Evolutionary conservation across 345 rosid genomes (phyloP).

Genomic region (Melaleuca alternifolia): DNA sequence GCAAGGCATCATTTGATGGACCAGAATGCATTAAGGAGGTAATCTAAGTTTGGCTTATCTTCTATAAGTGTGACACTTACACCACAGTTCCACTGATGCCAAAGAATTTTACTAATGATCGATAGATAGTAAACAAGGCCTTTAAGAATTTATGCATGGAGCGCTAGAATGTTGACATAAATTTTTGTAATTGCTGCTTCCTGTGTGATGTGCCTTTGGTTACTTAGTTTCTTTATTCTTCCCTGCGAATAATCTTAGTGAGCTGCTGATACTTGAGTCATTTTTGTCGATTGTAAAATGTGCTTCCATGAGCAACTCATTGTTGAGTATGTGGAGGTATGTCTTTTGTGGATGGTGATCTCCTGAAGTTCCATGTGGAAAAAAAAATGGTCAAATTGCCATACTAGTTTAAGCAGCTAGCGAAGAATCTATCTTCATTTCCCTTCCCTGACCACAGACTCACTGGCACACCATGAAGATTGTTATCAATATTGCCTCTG

Average conservation of each 20-base stretch:
- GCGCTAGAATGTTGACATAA: neutral
- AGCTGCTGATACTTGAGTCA: neutral
- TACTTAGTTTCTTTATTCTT: neutral
- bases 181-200: neutral
- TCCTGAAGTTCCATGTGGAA: neutral
- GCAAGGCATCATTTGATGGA: constrained; percentile 66
- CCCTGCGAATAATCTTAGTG: neutral
- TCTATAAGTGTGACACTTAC: neutral
- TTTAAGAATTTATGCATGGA: neutral
- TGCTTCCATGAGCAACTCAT: neutral
- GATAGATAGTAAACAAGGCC: neutral
- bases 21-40: constrained; percentile 93
- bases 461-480: neutral
- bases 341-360: neutral
- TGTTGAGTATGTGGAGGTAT: neutral
- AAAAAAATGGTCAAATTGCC: neutral
- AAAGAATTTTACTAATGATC: neutral
- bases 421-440: neutral
- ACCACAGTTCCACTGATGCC: neutral
- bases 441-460: neutral
- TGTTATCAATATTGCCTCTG: neutral
- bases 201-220: neutral
- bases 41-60: neutral
- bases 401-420: neutral
- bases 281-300: neutral